phyloP scores from a whole-genome alignment of 106 monocot species.

The Amphibolis antarctica region DNA sequence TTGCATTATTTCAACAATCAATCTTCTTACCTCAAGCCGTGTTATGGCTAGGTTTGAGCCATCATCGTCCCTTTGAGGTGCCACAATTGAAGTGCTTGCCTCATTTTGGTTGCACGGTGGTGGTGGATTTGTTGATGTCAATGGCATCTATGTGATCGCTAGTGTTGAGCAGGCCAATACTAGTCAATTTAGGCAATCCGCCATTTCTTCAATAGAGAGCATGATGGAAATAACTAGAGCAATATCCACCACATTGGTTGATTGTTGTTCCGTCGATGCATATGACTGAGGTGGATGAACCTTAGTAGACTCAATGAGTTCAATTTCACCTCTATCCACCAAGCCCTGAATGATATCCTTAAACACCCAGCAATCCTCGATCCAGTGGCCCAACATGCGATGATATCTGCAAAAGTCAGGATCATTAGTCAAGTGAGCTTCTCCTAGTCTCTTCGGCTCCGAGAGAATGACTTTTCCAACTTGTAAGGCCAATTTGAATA shows the following conservation, averaged over 20 bases:
- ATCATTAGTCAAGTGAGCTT: not conserved
- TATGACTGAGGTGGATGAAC: not conserved
- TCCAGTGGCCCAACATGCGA: not conserved
- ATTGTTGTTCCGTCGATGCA: not conserved
- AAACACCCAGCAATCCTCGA: slow-evolving; percentile 1
- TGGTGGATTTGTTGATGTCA: no score
- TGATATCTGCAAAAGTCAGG: not conserved
- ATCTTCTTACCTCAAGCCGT: no score
- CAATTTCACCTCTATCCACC: not conserved
- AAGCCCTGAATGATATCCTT: not conserved
- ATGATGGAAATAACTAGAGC: not conserved
- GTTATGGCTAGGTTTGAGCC: no score
- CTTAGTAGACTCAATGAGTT: not conserved
- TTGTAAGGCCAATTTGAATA: not conserved
- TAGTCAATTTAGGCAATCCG: not conserved
- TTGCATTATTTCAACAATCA: no score
- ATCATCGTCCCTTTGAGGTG: no score
- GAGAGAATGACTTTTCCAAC: not conserved
- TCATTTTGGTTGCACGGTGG: no score
- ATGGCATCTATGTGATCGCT: no score
- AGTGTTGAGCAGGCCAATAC: no score
- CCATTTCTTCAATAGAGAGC: not conserved
- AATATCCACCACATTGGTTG: not conserved
- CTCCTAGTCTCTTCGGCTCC: not conserved
- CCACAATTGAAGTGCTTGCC: no score